phyloP scores from a whole-genome alignment of 2,329 filamentous ascomycete species.

The Elsinoe arachidis region DNA sequence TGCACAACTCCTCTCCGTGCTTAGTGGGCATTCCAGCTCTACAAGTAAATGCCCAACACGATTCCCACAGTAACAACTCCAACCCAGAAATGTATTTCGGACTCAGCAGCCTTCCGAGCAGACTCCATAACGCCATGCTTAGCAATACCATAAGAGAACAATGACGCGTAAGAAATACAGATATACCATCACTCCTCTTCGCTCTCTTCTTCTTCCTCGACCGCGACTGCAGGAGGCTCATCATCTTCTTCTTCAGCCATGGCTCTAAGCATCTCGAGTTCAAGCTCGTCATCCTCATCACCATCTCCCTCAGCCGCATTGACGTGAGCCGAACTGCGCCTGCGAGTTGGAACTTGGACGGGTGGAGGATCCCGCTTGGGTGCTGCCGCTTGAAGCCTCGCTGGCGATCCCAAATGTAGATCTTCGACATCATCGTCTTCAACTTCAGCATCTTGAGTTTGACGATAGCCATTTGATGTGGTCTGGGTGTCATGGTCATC shows the following conservation, averaged over 20 bases:
- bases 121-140: neutral
- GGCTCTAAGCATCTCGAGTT: conserved; percentile 35
- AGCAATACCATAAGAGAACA: neutral
- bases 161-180: neutral
- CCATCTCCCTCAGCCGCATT: conserved; percentile 21
- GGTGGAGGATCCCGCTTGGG: conserved; percentile 26
- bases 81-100: too few species aligned
- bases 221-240: conserved; percentile 18
- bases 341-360: conserved; percentile 22
- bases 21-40: too few species aligned
- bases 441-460: conserved; percentile 17
- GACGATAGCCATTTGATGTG: conserved; percentile 18
- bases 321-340: conserved; percentile 20
- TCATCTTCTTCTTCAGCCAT: conserved; percentile 28
- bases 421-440: conserved; percentile 30
- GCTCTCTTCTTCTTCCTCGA: conserved; percentile 34
- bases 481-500: conserved; percentile 24
- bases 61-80: neutral
- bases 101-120: too few species aligned
- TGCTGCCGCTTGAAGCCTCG: conserved; percentile 26
- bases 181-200: conserved; percentile 31
- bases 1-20: too few species aligned
- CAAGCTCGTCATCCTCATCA: conserved; percentile 35
- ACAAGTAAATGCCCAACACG: too few species aligned
- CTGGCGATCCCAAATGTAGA: conserved; percentile 14